Base-by-base conservation (phyloP, 352 stramenopile species). In the Aphanomyces cochlioides region DNA sequence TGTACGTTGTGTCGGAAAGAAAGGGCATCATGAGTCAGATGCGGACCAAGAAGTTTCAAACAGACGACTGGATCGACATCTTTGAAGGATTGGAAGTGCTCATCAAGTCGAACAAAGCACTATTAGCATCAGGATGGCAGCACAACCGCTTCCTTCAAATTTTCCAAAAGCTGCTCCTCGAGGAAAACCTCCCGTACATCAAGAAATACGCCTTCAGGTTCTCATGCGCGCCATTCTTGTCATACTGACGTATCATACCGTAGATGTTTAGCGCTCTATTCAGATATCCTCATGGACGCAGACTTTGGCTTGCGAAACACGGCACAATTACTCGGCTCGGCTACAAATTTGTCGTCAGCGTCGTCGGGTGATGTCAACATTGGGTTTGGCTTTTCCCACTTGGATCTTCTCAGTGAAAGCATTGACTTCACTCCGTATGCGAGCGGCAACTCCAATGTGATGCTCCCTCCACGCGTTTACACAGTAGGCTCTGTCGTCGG, bases 51-150 rank as follows among this genome's bases (percentile, higher is more conserved):
- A 93, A 93, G 59, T 78, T 94, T 6, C 85, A 96, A 67, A 83
- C 85, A 0, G 88, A 96, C 66, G 88, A 96, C 77, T 96, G 88
- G 88, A 94, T 81, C 59, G 88, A 96, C 45, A 81, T 96, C 1
- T 96, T 96, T 74, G 88, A 96, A 66, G 85, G 86, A 0, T 75
- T 96, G 17, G 88, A 96, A 56, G 82, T 92, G 61, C 74, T 96
- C 37, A 76, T 96, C 57, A 84, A 87, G 28, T 85, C 88, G 65
- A 94, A 92, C 63, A 77, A 83, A 19, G 41, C 73, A 36, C 70
- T 85, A 21, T 79, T 96, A 53, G 77, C 85, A 53, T 86, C 91
- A 3, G 88, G 86, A 1, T 96, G 88, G 88, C 89, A 93, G 72
- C 87, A 84, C 66, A 86, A 88, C 48, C 82, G 85, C 1, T 86